Conservation (phyloP, 352 stramenopile species). For the Globisporangium camurandrum region DNA sequence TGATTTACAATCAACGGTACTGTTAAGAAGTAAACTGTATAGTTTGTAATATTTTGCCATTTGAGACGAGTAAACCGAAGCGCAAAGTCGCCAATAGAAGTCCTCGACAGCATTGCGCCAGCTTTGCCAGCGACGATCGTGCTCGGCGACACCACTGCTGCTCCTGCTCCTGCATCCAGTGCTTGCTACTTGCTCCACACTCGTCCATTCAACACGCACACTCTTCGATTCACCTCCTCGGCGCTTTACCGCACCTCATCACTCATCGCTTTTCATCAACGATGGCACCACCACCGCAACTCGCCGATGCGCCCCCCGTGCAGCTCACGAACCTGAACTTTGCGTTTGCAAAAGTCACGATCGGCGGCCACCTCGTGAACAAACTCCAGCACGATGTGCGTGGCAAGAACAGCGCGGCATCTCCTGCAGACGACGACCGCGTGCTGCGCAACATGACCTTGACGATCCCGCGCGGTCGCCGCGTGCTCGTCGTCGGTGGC, state of each 20-base stretch:
- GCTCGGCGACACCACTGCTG: background rate
- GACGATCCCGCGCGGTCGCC: constrained; percentile 68
- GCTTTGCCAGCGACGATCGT: background rate
- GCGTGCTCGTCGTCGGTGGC: constrained; percentile 91
- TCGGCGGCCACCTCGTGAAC: constrained; percentile 51
- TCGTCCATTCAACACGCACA: background rate
- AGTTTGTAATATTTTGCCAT: no score
- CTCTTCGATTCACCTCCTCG: background rate
- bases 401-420: background rate
- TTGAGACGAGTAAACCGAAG: background rate
- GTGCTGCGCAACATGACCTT: constrained; percentile 88
- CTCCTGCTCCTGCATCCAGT: background rate
- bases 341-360: constrained; percentile 64
- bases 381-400: constrained; percentile 38
- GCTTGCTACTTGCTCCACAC: background rate
- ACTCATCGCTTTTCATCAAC: background rate
- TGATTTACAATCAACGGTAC: background rate
- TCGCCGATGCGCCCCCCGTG: constrained; percentile 25
- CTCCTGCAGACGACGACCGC: constrained; percentile 33
- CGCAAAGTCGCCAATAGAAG: background rate
- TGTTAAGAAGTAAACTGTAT: no score
- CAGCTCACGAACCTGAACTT: constrained; percentile 60
- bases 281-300: background rate
- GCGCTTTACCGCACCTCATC: background rate
- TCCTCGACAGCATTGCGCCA: background rate